phyloP scores from a whole-genome alignment of 2,329 filamentous ascomycete genomes.

The Gnomoniopsis sp. region DNA sequence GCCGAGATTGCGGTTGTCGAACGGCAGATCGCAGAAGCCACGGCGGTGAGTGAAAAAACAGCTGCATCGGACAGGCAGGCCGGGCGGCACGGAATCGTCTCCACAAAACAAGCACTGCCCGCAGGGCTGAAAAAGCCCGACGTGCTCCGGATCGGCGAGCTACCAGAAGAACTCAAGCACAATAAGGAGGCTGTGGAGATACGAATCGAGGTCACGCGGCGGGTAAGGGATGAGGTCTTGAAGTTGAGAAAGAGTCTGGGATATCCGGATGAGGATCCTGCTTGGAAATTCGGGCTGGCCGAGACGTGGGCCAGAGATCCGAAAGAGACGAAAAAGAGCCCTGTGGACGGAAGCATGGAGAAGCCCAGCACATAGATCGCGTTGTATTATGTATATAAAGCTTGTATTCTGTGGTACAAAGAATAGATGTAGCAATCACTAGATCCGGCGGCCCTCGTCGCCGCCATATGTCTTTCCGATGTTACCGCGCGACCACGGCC shows the following conservation, averaged over 20 bases:
- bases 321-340: conserved; percentile 46
- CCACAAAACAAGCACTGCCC: neutral
- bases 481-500: neutral
- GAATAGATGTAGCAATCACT: neutral
- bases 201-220: conserved; percentile 74
- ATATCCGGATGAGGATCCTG: conserved; percentile 73
- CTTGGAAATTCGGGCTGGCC: conserved; percentile 61
- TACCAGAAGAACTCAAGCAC: conserved; percentile 65
- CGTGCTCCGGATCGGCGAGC: conserved; percentile 44
- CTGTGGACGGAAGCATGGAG: conserved; percentile 51
- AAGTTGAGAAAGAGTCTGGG: conserved; percentile 71
- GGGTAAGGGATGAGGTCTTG: conserved; percentile 75
- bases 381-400: neutral
- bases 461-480: too few relatives aligned
- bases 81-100: conserved; percentile 14
- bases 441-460: neutral
- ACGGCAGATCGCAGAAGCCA: neutral
- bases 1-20: conserved; percentile 22
- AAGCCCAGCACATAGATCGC: conserved; percentile 18
- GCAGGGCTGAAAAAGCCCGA: conserved; percentile 21
- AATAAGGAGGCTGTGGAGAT: conserved; percentile 72
- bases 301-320: conserved; percentile 72
- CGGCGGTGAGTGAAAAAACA: neutral
- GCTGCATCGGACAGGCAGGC: conserved; percentile 7
- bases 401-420: neutral